Percentiles rank a stretch among this genome's conserved stretches.
Conservation (phyloP, 108 stramenopile species). For the Skeletonema costatum region DNA sequence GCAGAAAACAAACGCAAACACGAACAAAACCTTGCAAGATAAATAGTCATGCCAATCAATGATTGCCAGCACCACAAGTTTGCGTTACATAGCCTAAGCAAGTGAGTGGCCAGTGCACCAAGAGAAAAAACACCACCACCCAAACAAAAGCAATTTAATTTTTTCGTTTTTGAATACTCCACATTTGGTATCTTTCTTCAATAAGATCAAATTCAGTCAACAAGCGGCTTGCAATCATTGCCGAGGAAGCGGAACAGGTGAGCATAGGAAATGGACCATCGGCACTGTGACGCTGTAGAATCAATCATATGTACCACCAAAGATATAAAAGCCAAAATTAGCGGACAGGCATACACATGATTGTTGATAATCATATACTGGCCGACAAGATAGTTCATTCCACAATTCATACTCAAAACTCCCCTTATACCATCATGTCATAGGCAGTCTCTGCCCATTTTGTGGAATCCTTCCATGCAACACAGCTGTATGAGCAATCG, state of each 20-base stretch:
- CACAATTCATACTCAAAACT: slow-evolving; percentile 33
- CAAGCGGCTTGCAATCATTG: slow-evolving; percentile 21
- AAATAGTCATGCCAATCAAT: slow-evolving; percentile 24
- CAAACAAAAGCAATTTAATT: slow-evolving; percentile 10
- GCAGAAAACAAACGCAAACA: not conserved
- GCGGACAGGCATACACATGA: not conserved
- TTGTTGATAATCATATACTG: not conserved
- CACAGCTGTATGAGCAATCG: slow-evolving; percentile 11
- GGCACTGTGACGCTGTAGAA: not conserved
- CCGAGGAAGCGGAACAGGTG: slow-evolving; percentile 31
- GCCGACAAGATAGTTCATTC: not conserved
- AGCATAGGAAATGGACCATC: slow-evolving; percentile 24
- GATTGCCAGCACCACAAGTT: slow-evolving; percentile 30
- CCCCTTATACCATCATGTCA: slow-evolving; percentile 17
- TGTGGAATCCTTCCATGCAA: slow-evolving; percentile 25
- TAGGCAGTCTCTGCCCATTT: slow-evolving; percentile 29
- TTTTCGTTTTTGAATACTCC: not conserved
- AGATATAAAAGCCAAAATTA: not conserved
- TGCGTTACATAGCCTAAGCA: slow-evolving; percentile 37
- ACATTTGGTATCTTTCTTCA: not conserved
- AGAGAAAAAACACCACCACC: slow-evolving; percentile 23
- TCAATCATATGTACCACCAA: too few species aligned
- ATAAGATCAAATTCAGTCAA: slow-evolving; percentile 32
- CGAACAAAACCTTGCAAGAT: slow-evolving; percentile 8
- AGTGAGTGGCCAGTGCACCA: slow-evolving; percentile 20